Conservation (phyloP, 495 filamentous ascomycete genomes). For the Lasiosphaeria ovina region DNA sequence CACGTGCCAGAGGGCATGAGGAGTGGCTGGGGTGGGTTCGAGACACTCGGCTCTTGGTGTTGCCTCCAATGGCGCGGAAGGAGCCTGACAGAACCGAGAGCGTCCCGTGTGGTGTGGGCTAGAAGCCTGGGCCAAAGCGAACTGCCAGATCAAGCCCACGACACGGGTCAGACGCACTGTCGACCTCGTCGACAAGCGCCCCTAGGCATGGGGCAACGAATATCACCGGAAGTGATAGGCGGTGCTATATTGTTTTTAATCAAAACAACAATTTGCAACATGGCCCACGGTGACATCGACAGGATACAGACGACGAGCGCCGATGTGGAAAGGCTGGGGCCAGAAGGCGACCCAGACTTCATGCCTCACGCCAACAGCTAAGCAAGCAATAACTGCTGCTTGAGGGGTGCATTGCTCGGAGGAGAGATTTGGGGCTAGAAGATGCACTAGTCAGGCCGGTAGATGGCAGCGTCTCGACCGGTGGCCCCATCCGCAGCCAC, state of each 20-base stretch:
- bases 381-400: slow-evolving; percentile 19
- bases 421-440: slow-evolving; percentile 13
- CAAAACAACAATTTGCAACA: slow-evolving; percentile 25
- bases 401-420: slow-evolving; percentile 10
- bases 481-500: slow-evolving; percentile 5
- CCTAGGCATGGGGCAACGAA: slow-evolving; percentile 10
- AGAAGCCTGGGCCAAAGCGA: not conserved
- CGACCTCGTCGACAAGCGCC: slow-evolving; percentile 18
- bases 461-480: slow-evolving; percentile 13
- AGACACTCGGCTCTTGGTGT: slow-evolving; percentile 14
- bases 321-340: slow-evolving; percentile 1
- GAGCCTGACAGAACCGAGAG: slow-evolving; percentile 14
- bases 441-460: slow-evolving; percentile 17
- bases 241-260: slow-evolving; percentile 30
- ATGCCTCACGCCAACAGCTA: slow-evolving; percentile 6
- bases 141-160: slow-evolving; percentile 9
- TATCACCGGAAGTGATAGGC: slow-evolving; percentile 30
- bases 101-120: slow-evolving; percentile 1
- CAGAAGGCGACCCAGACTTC: slow-evolving; percentile 9
- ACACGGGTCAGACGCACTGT: slow-evolving; percentile 19
- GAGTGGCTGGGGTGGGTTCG: slow-evolving; percentile 12
- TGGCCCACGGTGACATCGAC: slow-evolving; percentile 17
- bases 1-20: slow-evolving; percentile 27
- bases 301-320: slow-evolving; percentile 5
- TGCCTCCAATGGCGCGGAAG: slow-evolving; percentile 12